A percentile compares a stretch with the other conserved stretches of the same genome.
These are phyloP conservation scores for Cercospora sojina DNA, from an alignment of 2,329 filamentous ascomycete species.

Conservation along the genomic window DNA sequence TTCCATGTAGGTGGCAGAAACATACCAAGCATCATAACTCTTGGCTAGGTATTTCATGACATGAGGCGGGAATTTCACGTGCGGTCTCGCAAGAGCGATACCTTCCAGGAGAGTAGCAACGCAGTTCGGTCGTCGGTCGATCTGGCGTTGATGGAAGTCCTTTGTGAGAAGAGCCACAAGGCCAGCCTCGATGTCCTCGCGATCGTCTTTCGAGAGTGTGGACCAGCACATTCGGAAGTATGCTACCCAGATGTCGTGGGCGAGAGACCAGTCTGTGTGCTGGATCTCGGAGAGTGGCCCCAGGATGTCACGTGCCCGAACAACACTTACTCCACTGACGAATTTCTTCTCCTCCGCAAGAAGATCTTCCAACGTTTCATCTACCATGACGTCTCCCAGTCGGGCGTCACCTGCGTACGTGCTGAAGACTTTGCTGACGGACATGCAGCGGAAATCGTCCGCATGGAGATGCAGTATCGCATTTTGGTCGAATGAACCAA, in stretches of 20 bases:
- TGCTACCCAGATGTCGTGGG: slow-evolving; percentile 85
- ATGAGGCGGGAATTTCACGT: slow-evolving; percentile 90
- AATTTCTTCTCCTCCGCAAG: slow-evolving; percentile 80
- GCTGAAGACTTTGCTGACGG: slow-evolving; percentile 70
- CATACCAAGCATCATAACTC: slow-evolving; percentile 97
- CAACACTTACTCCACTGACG: slow-evolving; percentile 75
- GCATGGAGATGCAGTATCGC: slow-evolving; percentile 72
- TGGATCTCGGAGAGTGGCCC: slow-evolving; percentile 90
- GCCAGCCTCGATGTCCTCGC: slow-evolving; percentile 83
- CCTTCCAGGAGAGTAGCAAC: slow-evolving; percentile 89
- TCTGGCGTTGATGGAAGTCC: slow-evolving; percentile 90
- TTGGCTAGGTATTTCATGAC: slow-evolving; percentile 93
- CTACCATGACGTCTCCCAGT: slow-evolving; percentile 66
- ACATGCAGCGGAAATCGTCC: slow-evolving; percentile 79
- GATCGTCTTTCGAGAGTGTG: slow-evolving; percentile 80
- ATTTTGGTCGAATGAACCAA: slow-evolving; percentile 86
- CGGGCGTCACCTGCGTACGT: slow-evolving; percentile 70
- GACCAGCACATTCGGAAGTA: slow-evolving; percentile 96
- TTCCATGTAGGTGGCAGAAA: slow-evolving; percentile 85
- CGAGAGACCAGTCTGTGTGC: slow-evolving; percentile 77
- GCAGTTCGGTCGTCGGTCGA: slow-evolving; percentile 93
- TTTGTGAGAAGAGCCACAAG: slow-evolving; percentile 89
- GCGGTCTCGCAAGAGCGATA: slow-evolving; percentile 76
- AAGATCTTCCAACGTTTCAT: slow-evolving; percentile 78
- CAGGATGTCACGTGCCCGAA: slow-evolving; percentile 83